Conservation (phyloP, 352 stramenopile genomes). For the Elongisporangium senticosum region DNA sequence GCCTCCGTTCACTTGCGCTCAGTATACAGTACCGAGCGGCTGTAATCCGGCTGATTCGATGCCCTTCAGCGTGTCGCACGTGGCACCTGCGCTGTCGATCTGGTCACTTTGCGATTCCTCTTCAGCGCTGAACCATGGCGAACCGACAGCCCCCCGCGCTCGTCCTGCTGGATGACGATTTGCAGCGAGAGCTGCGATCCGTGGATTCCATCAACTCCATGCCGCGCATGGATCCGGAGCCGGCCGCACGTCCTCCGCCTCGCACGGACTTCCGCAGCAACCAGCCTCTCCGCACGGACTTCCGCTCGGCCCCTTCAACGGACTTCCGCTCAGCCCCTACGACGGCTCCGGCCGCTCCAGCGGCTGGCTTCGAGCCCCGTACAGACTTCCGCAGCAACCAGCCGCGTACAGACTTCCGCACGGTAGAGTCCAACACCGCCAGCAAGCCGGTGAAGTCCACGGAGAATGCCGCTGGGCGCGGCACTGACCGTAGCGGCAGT, state of each 20-base stretch:
- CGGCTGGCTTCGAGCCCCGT: constrained; percentile 20
- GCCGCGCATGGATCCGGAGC: not conserved
- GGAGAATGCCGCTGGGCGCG: not conserved
- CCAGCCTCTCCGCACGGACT: not conserved
- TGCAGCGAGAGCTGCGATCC: constrained; percentile 33
- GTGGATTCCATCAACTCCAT: constrained; percentile 2
- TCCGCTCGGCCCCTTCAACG: not conserved
- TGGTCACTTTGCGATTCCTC: not conserved
- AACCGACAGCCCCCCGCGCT: constrained; percentile 7
- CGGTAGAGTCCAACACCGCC: not conserved
- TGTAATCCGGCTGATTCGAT: not conserved
- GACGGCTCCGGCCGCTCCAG: constrained; percentile 10
- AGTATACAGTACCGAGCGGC: not conserved
- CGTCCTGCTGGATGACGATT: constrained; percentile 50
- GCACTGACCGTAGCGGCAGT: constrained; percentile 1
- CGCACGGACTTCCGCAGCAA: constrained; percentile 39
- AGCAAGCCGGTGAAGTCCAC: not conserved
- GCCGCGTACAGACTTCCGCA: not conserved
- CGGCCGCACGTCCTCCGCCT: not conserved
- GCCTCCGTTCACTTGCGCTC: not conserved
- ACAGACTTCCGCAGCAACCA: constrained; percentile 26
- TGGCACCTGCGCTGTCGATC: not conserved
- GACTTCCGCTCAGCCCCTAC: not conserved
- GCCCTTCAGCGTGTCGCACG: not conserved
- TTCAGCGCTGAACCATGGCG: not conserved